Percentiles rank a stretch among this genome's conserved stretches.
These are phyloP conservation scores for Pelargonium cotyledonis DNA, from an alignment of 441 rosid genomes.

Conservation along the genomic window DNA sequence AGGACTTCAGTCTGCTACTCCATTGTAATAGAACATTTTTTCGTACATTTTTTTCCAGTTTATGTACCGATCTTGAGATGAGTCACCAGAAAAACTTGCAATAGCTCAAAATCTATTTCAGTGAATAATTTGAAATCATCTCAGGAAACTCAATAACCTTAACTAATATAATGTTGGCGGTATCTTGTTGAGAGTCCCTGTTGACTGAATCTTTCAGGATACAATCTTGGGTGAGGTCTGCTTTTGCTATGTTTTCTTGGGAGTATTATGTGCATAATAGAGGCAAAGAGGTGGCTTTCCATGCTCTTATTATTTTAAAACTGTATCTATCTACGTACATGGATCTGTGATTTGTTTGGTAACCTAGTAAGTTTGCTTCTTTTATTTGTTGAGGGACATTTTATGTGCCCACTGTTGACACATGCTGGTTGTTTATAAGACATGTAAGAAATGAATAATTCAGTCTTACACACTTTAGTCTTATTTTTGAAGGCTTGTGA, in stretches of 20 bases:
- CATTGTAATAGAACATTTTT: neutral
- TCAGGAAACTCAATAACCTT: neutral
- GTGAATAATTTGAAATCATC: neutral
- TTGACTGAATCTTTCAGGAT: neutral
- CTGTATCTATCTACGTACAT: neutral
- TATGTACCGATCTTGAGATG: neutral
- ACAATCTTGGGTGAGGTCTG: neutral
- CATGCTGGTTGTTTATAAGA: too few species aligned
- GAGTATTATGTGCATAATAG: neutral
- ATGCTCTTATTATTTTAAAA: neutral
- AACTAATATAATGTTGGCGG: neutral
- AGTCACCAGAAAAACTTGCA: neutral
- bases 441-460: neutral
- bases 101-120: neutral
- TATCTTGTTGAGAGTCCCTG: neutral
- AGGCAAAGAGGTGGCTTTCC: neutral
- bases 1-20: neutral
- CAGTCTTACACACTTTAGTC: slow-evolving; percentile 6
- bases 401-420: too few species aligned
- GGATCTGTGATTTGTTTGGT: too few species aligned
- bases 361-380: too few species aligned
- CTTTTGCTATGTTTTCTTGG: neutral
- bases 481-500: slow-evolving; percentile 67
- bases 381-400: too few species aligned
- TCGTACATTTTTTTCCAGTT: neutral